Percentiles rank a stretch among this genome's conserved stretches.
Conservation (phyloP, 352 stramenopile species). For the Aphanomyces euteiches region DNA sequence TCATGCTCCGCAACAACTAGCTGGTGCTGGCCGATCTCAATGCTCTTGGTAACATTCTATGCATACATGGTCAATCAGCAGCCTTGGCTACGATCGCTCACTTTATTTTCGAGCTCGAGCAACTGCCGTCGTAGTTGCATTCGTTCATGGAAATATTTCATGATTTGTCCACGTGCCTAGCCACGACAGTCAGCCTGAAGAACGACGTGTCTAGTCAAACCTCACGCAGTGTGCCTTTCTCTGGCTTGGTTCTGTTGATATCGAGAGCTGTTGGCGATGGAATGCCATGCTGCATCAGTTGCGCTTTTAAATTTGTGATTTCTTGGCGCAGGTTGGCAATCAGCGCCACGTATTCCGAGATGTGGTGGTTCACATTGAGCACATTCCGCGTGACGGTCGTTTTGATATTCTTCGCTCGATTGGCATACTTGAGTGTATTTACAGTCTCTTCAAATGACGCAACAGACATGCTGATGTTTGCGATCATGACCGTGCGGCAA, state of each 20-base stretch:
- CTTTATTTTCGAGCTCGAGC: slow-evolving; percentile 77
- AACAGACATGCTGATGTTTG: slow-evolving; percentile 78
- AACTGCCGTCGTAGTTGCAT: slow-evolving; percentile 69
- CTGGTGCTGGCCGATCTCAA: slow-evolving; percentile 51
- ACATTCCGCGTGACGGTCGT: slow-evolving; percentile 86
- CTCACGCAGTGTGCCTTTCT: slow-evolving; percentile 21
- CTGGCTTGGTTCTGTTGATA: not conserved
- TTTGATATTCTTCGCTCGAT: slow-evolving; percentile 92
- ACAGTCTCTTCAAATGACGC: slow-evolving; percentile 89
- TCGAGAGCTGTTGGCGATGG: slow-evolving; percentile 21
- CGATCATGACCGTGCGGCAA: slow-evolving; percentile 93
- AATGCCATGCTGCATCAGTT: slow-evolving; percentile 39
- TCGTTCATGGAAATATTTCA: slow-evolving; percentile 82
- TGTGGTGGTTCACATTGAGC: slow-evolving; percentile 82
- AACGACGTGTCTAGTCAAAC: slow-evolving; percentile 1
- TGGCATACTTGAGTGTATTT: slow-evolving; percentile 90
- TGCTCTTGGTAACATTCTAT: slow-evolving; percentile 64
- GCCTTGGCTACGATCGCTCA: slow-evolving; percentile 31
- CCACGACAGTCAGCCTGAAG: not conserved
- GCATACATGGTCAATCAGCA: slow-evolving; percentile 38
- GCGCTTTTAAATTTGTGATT: slow-evolving; percentile 73
- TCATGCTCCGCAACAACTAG: slow-evolving; percentile 36
- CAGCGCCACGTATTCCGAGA: slow-evolving; percentile 80
- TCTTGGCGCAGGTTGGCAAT: slow-evolving; percentile 84
- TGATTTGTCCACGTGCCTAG: slow-evolving; percentile 65